Percentiles rank a stretch among this genome's conserved stretches.
These are phyloP conservation scores for Monosporascus sp. DNA, from an alignment of 2,329 filamentous ascomycete species.

Conservation along the genomic window DNA sequence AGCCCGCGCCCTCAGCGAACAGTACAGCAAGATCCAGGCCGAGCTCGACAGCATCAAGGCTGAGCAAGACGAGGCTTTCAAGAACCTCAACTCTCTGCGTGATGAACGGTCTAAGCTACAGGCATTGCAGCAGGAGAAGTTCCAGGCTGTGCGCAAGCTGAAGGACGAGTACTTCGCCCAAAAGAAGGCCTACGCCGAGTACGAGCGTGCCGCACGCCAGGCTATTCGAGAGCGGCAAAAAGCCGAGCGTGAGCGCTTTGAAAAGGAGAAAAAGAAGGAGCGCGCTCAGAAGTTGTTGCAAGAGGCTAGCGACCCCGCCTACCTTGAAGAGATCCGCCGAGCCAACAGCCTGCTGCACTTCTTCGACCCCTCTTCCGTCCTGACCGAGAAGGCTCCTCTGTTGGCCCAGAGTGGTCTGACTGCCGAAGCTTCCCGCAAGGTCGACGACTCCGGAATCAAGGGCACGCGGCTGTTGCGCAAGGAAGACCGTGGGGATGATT, in stretches of 20 bases:
- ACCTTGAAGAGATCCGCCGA: constrained; percentile 85
- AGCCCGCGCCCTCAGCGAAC: constrained; percentile 79
- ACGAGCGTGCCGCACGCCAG: constrained; percentile 78
- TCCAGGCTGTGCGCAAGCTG: constrained; percentile 71
- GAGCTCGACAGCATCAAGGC: constrained; percentile 89
- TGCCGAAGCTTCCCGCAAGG: constrained; percentile 74
- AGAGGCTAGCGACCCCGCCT: constrained; percentile 81
- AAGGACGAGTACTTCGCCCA: constrained; percentile 84
- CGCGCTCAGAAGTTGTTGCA: constrained; percentile 71
- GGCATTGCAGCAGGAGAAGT: constrained; percentile 83
- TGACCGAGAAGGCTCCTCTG: constrained; percentile 61
- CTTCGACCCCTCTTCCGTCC: constrained; percentile 71
- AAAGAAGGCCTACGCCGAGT: constrained; percentile 77
- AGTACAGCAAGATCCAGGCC: constrained; percentile 78
- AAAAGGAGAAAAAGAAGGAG: constrained; percentile 70
- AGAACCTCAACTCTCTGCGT: constrained; percentile 76
- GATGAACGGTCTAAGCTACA: constrained; percentile 84
- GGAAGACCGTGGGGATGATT: constrained; percentile 82
- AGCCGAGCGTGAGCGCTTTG: constrained; percentile 71
- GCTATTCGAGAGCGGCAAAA: constrained; percentile 71
- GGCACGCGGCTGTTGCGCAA: constrained; percentile 80
- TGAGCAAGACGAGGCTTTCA: constrained; percentile 86
- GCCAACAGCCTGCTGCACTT: constrained; percentile 84
- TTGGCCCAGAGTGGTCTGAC: constrained; percentile 67
- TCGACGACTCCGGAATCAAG: constrained; percentile 80